Percentiles rank a stretch among this genome's conserved stretches.
Conservation (phyloP, 2,329 filamentous ascomycete species). For the Aspergillus carbonarius region DNA sequence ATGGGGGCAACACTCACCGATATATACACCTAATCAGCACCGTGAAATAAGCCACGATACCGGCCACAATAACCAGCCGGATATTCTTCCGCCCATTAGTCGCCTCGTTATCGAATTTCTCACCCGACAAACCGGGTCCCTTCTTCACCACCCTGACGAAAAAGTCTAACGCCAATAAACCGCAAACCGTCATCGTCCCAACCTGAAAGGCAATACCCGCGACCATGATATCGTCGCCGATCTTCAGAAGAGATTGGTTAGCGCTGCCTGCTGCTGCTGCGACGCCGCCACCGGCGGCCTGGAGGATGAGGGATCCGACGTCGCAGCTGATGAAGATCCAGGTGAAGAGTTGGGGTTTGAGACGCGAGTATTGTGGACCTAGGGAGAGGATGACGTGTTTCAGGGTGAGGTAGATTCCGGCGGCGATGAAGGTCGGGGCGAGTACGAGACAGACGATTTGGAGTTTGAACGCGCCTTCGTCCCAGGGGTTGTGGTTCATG, state of each 20-base stretch:
- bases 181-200: constrained; percentile 46
- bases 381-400: constrained; percentile 59
- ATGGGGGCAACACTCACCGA: constrained; percentile 30
- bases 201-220: constrained; percentile 60
- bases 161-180: constrained; percentile 41
- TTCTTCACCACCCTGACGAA: constrained; percentile 42
- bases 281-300: constrained; percentile 58
- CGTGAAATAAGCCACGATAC: constrained; percentile 39
- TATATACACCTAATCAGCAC: constrained; percentile 47
- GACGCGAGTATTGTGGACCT: constrained; percentile 49
- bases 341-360: constrained; percentile 54
- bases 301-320: constrained; percentile 57
- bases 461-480: constrained; percentile 50
- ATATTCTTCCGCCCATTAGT: constrained; percentile 19
- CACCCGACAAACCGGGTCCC: constrained; percentile 25
- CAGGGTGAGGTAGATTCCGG: constrained; percentile 57
- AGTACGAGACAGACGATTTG: constrained; percentile 59
- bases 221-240: constrained; percentile 58
- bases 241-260: constrained; percentile 39
- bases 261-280: constrained; percentile 51
- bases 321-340: constrained; percentile 62
- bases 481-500: constrained; percentile 55
- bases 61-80: constrained; percentile 27
- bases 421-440: constrained; percentile 56
- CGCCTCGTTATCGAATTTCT: constrained; percentile 20